Conservation (phyloP, 208 protist species). For the Acanthamoeba rhysodes region DNA sequence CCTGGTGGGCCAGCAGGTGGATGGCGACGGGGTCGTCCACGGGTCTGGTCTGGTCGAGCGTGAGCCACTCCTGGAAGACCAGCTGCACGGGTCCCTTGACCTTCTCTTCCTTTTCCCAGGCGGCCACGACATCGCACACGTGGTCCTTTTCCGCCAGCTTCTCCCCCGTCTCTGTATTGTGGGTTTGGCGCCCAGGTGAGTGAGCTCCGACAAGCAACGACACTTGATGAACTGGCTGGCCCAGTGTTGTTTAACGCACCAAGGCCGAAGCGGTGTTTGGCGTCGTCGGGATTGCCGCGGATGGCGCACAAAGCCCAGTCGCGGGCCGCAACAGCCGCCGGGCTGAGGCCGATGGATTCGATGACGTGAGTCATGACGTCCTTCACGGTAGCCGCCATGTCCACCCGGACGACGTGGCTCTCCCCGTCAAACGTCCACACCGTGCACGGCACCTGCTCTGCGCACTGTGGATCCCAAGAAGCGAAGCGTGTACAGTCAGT, state of each 20-base stretch:
- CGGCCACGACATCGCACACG: constrained; percentile 16
- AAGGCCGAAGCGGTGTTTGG: constrained; percentile 9
- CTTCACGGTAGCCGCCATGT: constrained; percentile 40
- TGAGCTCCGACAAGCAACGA: neutral
- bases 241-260: neutral
- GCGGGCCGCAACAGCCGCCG: neutral
- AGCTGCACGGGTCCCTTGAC: neutral
- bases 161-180: neutral
- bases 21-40: neutral
- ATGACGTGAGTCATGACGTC: neutral
- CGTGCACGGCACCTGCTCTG: neutral
- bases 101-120: constrained; percentile 1
- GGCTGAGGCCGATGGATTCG: neutral
- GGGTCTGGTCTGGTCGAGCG: neutral
- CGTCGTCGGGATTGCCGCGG: neutral
- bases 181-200: neutral
- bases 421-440: neutral
- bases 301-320: neutral
- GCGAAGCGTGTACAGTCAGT: neutral
- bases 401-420: constrained; percentile 6
- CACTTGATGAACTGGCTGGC: neutral
- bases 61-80: neutral
- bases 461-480: neutral
- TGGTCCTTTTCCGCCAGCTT: neutral
- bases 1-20: constrained; percentile 20